These are phyloP conservation scores for Saccharata proteae DNA, from an alignment of 2,329 filamentous ascomycete species.

Conservation along the genomic window DNA sequence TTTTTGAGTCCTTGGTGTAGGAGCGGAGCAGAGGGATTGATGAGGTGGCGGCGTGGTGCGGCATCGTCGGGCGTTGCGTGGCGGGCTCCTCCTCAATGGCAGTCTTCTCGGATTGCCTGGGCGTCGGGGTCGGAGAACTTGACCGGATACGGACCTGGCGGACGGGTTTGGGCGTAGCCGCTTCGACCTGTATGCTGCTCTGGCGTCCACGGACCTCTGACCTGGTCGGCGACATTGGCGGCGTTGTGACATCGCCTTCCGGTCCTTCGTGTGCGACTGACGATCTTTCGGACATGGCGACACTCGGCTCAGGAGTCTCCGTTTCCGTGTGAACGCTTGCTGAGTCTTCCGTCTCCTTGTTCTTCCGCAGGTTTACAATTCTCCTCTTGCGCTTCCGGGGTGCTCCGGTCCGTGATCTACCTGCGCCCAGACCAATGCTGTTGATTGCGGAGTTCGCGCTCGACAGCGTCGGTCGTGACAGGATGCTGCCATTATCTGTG, in stretches of 20 bases:
- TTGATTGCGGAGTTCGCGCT: conserved; percentile 48
- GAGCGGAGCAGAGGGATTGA: conserved; percentile 10
- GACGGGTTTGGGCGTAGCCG: too few relatives aligned
- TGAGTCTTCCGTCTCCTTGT: conserved; percentile 37
- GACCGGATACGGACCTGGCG: too few relatives aligned
- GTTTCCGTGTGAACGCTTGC: conserved; percentile 42
- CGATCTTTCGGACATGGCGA: conserved; percentile 46
- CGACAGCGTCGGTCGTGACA: conserved; percentile 56
- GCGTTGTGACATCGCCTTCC: conserved; percentile 20
- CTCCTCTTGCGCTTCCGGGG: conserved; percentile 72
- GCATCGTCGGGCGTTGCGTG: not conserved
- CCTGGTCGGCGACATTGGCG: conserved; percentile 22
- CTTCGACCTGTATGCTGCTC: conserved; percentile 15
- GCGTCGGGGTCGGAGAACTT: too few relatives aligned
- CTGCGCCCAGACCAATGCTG: conserved; percentile 51
- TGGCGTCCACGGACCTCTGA: too few relatives aligned
- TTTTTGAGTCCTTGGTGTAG: conserved; percentile 2
- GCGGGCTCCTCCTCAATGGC: not conserved
- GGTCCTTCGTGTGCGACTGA: conserved; percentile 21
- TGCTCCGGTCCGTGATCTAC: conserved; percentile 46
- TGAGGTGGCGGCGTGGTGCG: conserved; percentile 4
- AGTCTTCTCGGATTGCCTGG: conserved; percentile 15
- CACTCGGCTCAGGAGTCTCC: conserved; percentile 37
- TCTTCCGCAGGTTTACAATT: conserved; percentile 66
- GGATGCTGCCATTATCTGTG: conserved; percentile 36